Conservation (phyloP, 129 eudicot species). For the Erigeron canadensis region DNA sequence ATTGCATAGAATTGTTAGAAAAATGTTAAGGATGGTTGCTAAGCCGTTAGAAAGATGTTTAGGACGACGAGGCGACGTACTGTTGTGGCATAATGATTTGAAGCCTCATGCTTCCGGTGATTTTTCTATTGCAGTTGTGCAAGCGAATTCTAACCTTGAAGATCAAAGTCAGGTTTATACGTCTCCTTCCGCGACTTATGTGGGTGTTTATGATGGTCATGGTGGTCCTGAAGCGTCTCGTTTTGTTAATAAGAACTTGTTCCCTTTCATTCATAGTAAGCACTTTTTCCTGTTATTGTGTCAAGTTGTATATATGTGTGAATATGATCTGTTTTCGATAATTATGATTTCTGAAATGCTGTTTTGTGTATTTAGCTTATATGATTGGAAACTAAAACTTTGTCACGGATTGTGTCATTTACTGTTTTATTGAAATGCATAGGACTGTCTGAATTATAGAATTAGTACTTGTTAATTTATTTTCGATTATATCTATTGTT, state of each 20-base stretch:
- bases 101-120: slow-evolving; percentile 90
- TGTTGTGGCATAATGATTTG: slow-evolving; percentile 77
- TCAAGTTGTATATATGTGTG: too few relatives aligned
- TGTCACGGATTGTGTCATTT: neutral
- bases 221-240: slow-evolving; percentile 95
- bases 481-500: too few relatives aligned
- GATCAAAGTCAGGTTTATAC: slow-evolving; percentile 83
- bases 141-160: slow-evolving; percentile 80
- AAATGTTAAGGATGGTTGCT: slow-evolving; percentile 60
- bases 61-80: slow-evolving; percentile 62
- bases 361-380: too few relatives aligned
- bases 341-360: too few relatives aligned
- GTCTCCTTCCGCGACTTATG: slow-evolving; percentile 79
- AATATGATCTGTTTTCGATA: too few relatives aligned
- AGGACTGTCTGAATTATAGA: too few relatives aligned
- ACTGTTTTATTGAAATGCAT: neutral
- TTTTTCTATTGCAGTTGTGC: slow-evolving; percentile 92
- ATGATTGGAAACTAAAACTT: neutral
- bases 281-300: neutral
- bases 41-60: slow-evolving; percentile 58
- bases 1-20: neutral
- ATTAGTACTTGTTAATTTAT: too few relatives aligned
- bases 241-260: slow-evolving; percentile 72
- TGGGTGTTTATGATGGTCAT: slow-evolving; percentile 94
- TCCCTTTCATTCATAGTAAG: slow-evolving; percentile 70